Base-by-base conservation (phyloP, 345 rosid genomes). In the Lagerstroemia speciosa region DNA sequence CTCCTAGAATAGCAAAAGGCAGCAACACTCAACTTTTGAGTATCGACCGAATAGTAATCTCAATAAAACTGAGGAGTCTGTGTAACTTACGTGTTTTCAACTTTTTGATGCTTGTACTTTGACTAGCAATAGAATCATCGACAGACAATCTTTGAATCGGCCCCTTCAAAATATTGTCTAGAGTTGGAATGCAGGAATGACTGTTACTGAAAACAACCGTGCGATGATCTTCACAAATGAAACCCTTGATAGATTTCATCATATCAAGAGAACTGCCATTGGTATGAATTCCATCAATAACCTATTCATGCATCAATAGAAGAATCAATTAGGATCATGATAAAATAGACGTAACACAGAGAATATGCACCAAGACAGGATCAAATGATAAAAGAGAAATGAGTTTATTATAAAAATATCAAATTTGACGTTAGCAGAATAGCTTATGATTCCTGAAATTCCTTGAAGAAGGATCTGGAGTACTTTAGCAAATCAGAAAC, bases 211-310 rank as follows among this genome's bases (percentile, higher is more conserved):
- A 88, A 69, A 87, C 79, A 69, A 88, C 67, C 6, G 86, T 66
- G 20, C 43, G 82, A 45, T 88, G 87, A 66, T 80, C 81, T 74
- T 79, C 83, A 34, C 78, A 82, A 76, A 94, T 88, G 14, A 75
- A 78, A 73, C 82, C 78, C 81, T 84, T 78, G 58, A 85, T 83
- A 78, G 89, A 82, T 70, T 75, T 86, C 34, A 89, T 65, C 30
- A 77, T 41, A 53, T 83, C 79, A 45, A 83, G 78, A 78, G 32
- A 67, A 70, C 82, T 84, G 57, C 71, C 81, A 45, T 81, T 69
- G 62, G 70, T 50, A 66, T 76, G 75, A 71, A 77, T 70, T 68
- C 84, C 92, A 72, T 94, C 99, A 64, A 89, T 71, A 69, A 88
- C 92, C 96, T 94, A 77, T 72, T 64, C 61, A 74, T 66, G 72